A percentile compares a stretch with the other conserved stretches of the same genome.
Evolutionary conservation across 805 yeast genomes (phyloP).

Genomic region (Barnettozyma vustinii): DNA sequence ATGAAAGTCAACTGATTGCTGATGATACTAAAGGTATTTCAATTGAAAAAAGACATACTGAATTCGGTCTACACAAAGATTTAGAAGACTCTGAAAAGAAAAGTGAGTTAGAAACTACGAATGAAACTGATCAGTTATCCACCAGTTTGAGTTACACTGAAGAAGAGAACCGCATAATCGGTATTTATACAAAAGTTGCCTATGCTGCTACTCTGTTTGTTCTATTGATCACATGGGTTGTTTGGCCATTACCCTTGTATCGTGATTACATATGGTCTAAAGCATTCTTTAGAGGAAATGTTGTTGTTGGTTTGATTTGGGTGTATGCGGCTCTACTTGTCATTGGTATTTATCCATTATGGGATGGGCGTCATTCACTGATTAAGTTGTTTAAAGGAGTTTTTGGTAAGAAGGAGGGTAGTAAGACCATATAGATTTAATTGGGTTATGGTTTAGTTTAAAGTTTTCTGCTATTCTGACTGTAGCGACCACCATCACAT

Average conservation of each 20-base stretch:
- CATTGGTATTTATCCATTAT: conserved; percentile 32
- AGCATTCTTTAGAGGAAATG: conserved; percentile 34
- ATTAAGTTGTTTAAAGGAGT: conserved; percentile 30
- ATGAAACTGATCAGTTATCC: background rate
- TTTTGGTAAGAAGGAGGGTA: conserved; percentile 18
- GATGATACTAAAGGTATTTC: conserved; percentile 27
- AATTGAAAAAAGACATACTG: background rate
- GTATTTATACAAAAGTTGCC: conserved; percentile 25
- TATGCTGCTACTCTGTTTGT: conserved; percentile 24
- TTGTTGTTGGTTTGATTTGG: conserved; percentile 35
- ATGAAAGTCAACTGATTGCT: conserved; percentile 28
- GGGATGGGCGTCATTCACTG: conserved; percentile 32
- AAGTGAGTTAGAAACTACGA: background rate
- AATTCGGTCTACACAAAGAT: background rate
- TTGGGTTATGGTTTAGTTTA: background rate
- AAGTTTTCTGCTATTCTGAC: background rate
- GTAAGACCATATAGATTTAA: background rate
- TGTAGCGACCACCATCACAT: background rate
- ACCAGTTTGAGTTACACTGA: background rate
- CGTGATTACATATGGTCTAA: conserved; percentile 36
- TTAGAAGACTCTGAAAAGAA: background rate
- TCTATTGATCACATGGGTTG: conserved; percentile 32
- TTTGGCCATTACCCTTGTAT: conserved; percentile 38
- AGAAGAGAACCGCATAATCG: conserved; percentile 8
- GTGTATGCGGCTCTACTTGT: conserved; percentile 31